Evolutionary conservation across 495 filamentous ascomycete species (phyloP).

Genomic region (Podospora bellae-mahoneyi): DNA sequence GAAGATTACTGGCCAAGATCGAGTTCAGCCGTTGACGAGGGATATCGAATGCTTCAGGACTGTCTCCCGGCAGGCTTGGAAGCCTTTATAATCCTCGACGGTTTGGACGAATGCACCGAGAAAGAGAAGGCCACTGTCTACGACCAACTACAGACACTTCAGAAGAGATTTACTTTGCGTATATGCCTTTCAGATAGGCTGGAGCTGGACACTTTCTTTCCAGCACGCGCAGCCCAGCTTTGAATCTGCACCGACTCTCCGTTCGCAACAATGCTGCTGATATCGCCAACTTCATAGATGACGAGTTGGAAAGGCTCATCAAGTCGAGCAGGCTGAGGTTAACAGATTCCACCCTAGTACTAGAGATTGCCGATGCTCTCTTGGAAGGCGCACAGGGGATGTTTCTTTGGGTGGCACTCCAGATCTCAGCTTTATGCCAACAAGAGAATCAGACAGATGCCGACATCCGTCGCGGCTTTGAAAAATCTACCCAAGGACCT

Average conservation of each 20-base stretch:
- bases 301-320: slow-evolving; percentile 34
- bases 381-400: background rate
- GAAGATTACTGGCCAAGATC: slow-evolving; percentile 16
- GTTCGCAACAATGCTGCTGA: slow-evolving; percentile 42
- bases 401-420: slow-evolving; percentile 15
- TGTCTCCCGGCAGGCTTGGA: slow-evolving; percentile 20
- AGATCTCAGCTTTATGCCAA: slow-evolving; percentile 40
- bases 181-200: slow-evolving; percentile 36
- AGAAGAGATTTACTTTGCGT: slow-evolving; percentile 25
- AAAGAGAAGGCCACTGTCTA: slow-evolving; percentile 26
- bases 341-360: slow-evolving; percentile 36
- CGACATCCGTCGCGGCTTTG: slow-evolving; percentile 39
- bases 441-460: slow-evolving; percentile 37
- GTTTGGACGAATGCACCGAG: slow-evolving; percentile 38
- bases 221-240: slow-evolving; percentile 12
- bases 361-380: slow-evolving; percentile 35
- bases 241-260: slow-evolving; percentile 17
- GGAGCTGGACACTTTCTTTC: slow-evolving; percentile 25
- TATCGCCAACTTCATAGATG: slow-evolving; percentile 38
- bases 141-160: slow-evolving; percentile 26
- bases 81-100: slow-evolving; percentile 39
- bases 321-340: slow-evolving; percentile 34
- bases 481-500: slow-evolving; percentile 42
- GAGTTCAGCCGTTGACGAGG: too few relatives aligned
- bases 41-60: slow-evolving; percentile 24